Evolutionary conservation across 2,329 filamentous ascomycete genomes (phyloP).

Genomic region (Alternaria sp.): DNA sequence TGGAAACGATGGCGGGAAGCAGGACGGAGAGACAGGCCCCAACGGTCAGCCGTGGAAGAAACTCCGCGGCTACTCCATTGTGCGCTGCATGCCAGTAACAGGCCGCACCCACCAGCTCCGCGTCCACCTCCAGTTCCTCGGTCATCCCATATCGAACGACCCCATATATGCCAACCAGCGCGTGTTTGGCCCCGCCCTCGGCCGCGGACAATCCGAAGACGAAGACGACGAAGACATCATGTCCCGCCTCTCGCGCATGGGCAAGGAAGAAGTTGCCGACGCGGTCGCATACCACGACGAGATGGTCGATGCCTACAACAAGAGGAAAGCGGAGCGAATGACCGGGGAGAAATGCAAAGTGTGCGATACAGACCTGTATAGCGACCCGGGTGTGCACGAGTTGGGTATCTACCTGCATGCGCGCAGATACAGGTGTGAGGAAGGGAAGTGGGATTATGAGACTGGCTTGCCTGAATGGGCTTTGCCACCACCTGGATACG

Average conservation of each 20-base stretch:
- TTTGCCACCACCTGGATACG: constrained; percentile 74
- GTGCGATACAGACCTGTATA: constrained; percentile 89
- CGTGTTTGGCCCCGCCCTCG: constrained; percentile 86
- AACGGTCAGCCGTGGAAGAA: constrained; percentile 58
- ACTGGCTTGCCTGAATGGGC: constrained; percentile 88
- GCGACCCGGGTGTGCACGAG: constrained; percentile 88
- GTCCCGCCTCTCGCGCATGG: constrained; percentile 83
- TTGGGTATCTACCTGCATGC: constrained; percentile 94
- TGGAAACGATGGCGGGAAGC: constrained; percentile 9
- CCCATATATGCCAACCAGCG: constrained; percentile 95
- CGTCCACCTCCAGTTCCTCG: constrained; percentile 92
- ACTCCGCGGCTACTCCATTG: constrained; percentile 84
- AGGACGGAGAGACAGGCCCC: constrained; percentile 26
- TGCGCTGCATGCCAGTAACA: constrained; percentile 90
- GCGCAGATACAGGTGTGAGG: constrained; percentile 82
- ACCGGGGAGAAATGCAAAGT: constrained; percentile 81
- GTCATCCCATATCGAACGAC: constrained; percentile 95
- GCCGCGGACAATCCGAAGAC: constrained; percentile 68
- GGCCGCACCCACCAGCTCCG: constrained; percentile 94
- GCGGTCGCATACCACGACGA: constrained; percentile 93
- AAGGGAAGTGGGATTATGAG: constrained; percentile 84
- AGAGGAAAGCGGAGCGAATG: constrained; percentile 90
- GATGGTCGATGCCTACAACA: constrained; percentile 89
- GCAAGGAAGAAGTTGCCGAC: constrained; percentile 89
- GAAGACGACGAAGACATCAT: constrained; percentile 91